Evolutionary conservation across 2,329 filamentous ascomycete species (phyloP).

Genomic region (Talaromyces albobiverticillius): DNA sequence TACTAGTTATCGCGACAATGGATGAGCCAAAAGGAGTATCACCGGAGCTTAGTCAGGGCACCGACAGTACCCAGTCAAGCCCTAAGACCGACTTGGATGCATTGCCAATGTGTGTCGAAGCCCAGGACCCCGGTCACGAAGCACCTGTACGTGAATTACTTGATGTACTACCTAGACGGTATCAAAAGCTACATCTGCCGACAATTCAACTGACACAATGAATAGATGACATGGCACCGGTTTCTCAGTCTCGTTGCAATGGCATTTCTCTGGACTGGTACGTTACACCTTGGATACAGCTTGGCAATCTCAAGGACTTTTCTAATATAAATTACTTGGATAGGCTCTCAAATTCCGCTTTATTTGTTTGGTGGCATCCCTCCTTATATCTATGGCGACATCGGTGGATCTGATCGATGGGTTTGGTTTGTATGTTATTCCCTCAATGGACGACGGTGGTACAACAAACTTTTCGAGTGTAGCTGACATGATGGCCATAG

Average conservation of each 20-base stretch:
- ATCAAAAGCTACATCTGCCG: not conserved
- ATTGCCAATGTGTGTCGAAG: not conserved
- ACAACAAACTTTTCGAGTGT: not conserved
- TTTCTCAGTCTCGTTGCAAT: constrained; percentile 57
- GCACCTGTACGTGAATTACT: constrained; percentile 4
- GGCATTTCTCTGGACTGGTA: constrained; percentile 61
- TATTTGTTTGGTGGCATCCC: constrained; percentile 52
- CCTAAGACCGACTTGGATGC: constrained; percentile 7
- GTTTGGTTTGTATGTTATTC: constrained; percentile 53
- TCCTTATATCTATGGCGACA: constrained; percentile 57
- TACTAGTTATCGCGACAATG: not conserved
- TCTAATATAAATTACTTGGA: not conserved
- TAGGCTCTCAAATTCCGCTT: constrained; percentile 52
- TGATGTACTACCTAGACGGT: not conserved
- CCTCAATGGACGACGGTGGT: not conserved
- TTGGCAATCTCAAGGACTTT: not conserved
- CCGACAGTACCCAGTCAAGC: constrained; percentile 5
- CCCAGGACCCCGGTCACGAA: not conserved
- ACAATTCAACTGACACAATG: not conserved
- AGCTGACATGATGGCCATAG: constrained; percentile 19
- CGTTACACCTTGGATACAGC: constrained; percentile 16
- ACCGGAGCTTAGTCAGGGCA: constrained; percentile 1
- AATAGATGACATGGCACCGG: constrained; percentile 50
- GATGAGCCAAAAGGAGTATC: not conserved
- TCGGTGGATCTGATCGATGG: constrained; percentile 60